These are phyloP conservation scores for Petunia secreta DNA, from an alignment of 257 asterid genomes.

Conservation along the genomic window DNA sequence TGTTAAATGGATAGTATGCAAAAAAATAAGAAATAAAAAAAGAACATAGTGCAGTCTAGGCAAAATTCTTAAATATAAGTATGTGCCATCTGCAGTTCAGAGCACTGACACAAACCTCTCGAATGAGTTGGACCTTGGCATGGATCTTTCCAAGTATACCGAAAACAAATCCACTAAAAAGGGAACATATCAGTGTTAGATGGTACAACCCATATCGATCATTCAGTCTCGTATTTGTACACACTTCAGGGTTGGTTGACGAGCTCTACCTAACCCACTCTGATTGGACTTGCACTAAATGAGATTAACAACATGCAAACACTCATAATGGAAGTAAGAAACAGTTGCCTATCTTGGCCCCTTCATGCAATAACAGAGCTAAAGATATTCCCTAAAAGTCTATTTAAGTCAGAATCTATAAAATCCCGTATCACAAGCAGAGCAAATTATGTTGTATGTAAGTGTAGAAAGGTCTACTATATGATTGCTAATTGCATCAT, in stretches of 20 bases:
- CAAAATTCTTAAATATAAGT: background rate
- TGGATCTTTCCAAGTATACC: background rate
- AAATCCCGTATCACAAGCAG: background rate
- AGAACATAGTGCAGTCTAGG: background rate
- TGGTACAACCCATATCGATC: background rate
- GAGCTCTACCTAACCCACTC: background rate
- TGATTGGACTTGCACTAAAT: background rate
- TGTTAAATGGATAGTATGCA: background rate
- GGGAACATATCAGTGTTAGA: background rate
- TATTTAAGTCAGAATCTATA: background rate
- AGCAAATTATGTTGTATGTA: background rate
- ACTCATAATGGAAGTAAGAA: background rate
- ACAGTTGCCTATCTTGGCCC: background rate
- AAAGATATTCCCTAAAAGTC: background rate
- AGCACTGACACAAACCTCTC: slow-evolving; percentile 15
- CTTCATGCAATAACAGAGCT: slow-evolving; percentile 1
- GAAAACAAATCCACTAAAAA: background rate
- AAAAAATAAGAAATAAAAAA: background rate
- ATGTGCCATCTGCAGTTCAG: background rate
- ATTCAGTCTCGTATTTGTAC: background rate
- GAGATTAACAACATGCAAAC: background rate
- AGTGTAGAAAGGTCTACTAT: background rate
- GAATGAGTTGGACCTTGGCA: slow-evolving; percentile 12
- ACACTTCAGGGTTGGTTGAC: background rate
- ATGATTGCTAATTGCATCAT: background rate